Base-by-base conservation (phyloP, 1,139 yeast genomes). In the Blastobotrys malaysiensis region DNA sequence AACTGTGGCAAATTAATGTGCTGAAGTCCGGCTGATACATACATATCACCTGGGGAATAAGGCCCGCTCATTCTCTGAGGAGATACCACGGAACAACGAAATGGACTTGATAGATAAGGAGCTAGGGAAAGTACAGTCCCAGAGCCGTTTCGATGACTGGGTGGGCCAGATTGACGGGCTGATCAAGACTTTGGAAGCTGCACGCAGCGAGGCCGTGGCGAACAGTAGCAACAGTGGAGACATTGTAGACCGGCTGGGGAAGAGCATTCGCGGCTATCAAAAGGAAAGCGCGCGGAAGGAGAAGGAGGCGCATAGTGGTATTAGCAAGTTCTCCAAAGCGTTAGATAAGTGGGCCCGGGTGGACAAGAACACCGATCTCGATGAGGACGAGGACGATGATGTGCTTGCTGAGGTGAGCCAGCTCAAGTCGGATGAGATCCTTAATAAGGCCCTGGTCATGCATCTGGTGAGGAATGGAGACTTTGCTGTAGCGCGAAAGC, bases 401-500 rank as follows among this genome's bases (percentile, higher is more conserved):
- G 39, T 31, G 39, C 39, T 31, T 11, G 39, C 16, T 13, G 39
- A 31, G n/a, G 39, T 31, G 39, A 31, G 39, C 39, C 39, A 13
- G 16, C 39, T 31, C 39, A 31, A 31, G 39, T 31, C 39, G 3
- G 39, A 31, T 31, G 61, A 57, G 1, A 61, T 59, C 13, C 57
- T 76, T 48, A 71, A 74, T 54, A 60, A 71, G 31, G 76, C 81
- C 1, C 66, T 78, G 11, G 65, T 75, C 5, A 69, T 76, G 70
- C 80, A 78, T 62, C 60, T 78, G 44, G 61, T 76, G 14, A 64
- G 80, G 20, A 69, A 69, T 22, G 81, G 81, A 1, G 71, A 75
- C 48, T 74, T 77, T 56, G 74, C 72, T 1, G 68, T 71, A 13
- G 72, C 74, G 3, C 57, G 65, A 3, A 58, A 54, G 9, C 61